Base-by-base conservation (phyloP, 345 rosid genomes). In the Rhodamnia rubescens region DNA sequence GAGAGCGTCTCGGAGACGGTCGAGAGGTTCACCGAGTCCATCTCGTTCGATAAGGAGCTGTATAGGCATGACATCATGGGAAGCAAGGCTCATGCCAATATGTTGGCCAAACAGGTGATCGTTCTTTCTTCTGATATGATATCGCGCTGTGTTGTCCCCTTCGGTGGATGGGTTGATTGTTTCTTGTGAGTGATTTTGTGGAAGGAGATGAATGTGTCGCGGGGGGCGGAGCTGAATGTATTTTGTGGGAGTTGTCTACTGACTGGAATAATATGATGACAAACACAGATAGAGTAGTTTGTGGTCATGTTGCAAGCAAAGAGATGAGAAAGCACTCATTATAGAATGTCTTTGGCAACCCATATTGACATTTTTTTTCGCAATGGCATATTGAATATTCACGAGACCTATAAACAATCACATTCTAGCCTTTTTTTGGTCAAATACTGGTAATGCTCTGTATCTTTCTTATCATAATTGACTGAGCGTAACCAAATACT, bases 1-100 rank as follows among this genome's bases (percentile, higher is more conserved):
- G 98, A 94, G 93, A 92, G 95, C 83, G 98, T 96, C 36, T 94
- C 99, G 3, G 94, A 91, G 75, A 86, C 85, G 21, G 99, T 97
- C 21, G 99, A 97, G 95, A 93, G 91, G 89, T 97, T 97, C 90
- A 97, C 98, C 0, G 99, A 97, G 87, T 97, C 98, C 29, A 91
- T 97, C 57, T 97, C 99, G 1, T 96, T 92, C 57, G 99, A 97
- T 85, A 97, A 95, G 90, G 88, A 89, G 90, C 89, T 97, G 83
- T 97, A 95, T 87, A 93, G 93, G 91, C 98, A 97, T 27, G 99
- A 97, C 85, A 97, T 97, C 27, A 90, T 88, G 95, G 99, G 98
- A 3, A 96, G 98, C 84, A 97, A 95, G 88, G 98, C 98, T 24
- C 98, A 96, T 86, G 99, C 99, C 11, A 90, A 95, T 22, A 97